Evolutionary conservation across 2,329 filamentous ascomycete species (phyloP), one percentile per base, ranked within the genome.

Genomic region (Emmonsia crescens): DNA sequence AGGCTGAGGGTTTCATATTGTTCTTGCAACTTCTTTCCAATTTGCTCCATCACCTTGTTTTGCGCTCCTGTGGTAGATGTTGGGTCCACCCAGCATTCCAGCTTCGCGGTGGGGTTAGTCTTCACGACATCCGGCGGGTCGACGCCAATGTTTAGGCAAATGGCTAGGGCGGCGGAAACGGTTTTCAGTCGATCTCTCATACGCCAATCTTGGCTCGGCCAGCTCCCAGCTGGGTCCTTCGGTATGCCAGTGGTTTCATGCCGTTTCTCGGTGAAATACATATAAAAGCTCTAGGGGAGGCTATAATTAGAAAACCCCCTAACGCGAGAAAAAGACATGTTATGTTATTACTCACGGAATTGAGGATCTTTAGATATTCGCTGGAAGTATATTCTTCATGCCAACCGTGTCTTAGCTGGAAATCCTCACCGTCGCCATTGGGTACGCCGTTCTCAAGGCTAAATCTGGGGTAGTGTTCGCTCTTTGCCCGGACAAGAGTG

Each of bases 241-340:
- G 91, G 90, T 67, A 92, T 91, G 27, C 91, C 94, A 42, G 91
- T 93, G 27, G 91, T 94, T 73, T 97, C 94, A 76, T 99, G 94
- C 60, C 93, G 88, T 76, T 97, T 97, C 76, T 99, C 94, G 65
- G 93, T 96, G 75, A 89, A 99, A 77, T 99, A 99, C 93, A 97
- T 97, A 79, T 96, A 97, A 85, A 96, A 99, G 67, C 91, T 95
- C 89, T 96, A 75, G 61, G 61, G 64, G 36, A n/a, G 61, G 62
- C 8, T 44, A 63, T 38, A 38, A 42, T 62, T 64, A 63, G 56
- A 54, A 52, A 60, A 66, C 65, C 42, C 31, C 36, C 31, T 16
- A 21, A 24, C 40, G 56, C 42, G 21, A 49, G 29, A 57, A 21
- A 31, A n/a, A 19, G 19, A 42, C 42, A n/a, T 36, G n/a, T 27